Conservation (phyloP, 208 protist genomes). For the Porcisia hertigi region DNA sequence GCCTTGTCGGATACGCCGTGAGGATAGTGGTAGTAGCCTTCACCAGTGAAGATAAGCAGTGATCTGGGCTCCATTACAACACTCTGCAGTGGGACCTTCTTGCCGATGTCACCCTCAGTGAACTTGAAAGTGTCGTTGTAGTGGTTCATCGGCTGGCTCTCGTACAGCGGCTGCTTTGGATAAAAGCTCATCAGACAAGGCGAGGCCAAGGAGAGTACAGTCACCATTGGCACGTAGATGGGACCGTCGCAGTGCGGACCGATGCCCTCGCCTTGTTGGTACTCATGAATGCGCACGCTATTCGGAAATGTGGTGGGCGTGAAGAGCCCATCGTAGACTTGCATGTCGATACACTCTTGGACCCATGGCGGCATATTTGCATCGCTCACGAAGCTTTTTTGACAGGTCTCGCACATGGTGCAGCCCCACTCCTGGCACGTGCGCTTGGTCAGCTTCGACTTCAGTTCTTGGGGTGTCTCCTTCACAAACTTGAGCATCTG, state of each 20-base stretch:
- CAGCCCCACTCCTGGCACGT: conserved; percentile 91
- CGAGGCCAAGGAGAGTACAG: conserved; percentile 78
- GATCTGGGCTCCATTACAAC: conserved; percentile 89
- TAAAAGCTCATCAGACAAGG: conserved; percentile 90
- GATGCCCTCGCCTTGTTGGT: conserved; percentile 83
- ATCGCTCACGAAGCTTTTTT: conserved; percentile 88
- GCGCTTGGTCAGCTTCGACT: conserved; percentile 80
- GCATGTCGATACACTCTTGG: conserved; percentile 78
- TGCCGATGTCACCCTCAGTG: conserved; percentile 62
- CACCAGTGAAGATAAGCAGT: conserved; percentile 79
- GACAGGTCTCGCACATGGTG: conserved; percentile 84
- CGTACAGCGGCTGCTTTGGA: conserved; percentile 69
- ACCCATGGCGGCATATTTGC: conserved; percentile 89
- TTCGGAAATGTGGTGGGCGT: conserved; percentile 89
- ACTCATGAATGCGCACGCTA: conserved; percentile 93
- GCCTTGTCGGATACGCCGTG: conserved; percentile 82
- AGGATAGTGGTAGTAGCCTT: conserved; percentile 87
- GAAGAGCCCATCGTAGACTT: conserved; percentile 86
- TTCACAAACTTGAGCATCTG: conserved; percentile 64
- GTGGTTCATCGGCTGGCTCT: conserved; percentile 85
- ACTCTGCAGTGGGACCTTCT: conserved; percentile 57
- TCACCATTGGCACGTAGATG: conserved; percentile 87
- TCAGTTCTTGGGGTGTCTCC: conserved; percentile 71
- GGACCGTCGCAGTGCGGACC: conserved; percentile 89
- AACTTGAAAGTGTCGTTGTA: conserved; percentile 95